Evolutionary conservation across 2,329 filamentous ascomycete genomes (phyloP).

Genomic region (Penicillium occitanis): DNA sequence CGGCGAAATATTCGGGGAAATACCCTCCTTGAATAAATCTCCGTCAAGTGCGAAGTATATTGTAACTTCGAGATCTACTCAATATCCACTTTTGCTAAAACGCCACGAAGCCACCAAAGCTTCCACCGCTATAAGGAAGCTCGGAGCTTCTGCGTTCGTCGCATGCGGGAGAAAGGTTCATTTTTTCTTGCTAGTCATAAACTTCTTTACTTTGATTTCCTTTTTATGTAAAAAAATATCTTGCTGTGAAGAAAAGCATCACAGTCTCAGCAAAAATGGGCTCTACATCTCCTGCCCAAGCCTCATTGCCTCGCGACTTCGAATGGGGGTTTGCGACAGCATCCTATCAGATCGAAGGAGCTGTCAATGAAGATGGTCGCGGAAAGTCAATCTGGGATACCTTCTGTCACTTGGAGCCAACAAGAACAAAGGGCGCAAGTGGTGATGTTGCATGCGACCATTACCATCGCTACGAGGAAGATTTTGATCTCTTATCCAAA

Average conservation of each 20-base stretch:
- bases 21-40: background rate
- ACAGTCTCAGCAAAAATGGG: background rate
- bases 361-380: constrained; percentile 37
- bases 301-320: constrained; percentile 33
- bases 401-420: constrained; percentile 33
- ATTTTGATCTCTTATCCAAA: constrained; percentile 33
- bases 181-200: background rate
- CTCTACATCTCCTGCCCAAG: background rate
- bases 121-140: background rate
- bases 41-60: background rate
- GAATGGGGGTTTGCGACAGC: constrained; percentile 43
- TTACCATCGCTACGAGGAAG: constrained; percentile 49
- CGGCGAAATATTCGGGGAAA: background rate
- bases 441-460: constrained; percentile 52
- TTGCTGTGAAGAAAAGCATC: background rate
- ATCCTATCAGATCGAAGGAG: constrained; percentile 46
- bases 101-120: background rate
- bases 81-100: background rate
- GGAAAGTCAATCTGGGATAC: constrained; percentile 42
- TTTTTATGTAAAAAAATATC: background rate
- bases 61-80: background rate
- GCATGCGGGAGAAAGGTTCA: background rate
- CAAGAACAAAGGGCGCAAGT: constrained; percentile 34
- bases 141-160: background rate
- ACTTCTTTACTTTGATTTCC: background rate